phyloP scores from a whole-genome alignment of 345 rosid species.

The Eucalyptus cloeziana region DNA sequence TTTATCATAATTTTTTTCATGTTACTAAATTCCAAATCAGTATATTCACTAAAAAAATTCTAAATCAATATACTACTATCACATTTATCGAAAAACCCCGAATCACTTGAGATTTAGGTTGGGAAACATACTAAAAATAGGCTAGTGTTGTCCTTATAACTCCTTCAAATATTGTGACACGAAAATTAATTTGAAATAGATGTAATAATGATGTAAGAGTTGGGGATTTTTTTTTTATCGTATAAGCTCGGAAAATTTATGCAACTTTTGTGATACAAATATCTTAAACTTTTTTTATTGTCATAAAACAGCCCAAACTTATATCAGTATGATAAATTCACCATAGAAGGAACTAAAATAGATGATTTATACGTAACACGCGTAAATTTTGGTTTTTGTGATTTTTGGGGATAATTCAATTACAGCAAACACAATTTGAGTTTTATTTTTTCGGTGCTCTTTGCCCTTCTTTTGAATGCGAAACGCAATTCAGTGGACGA shows the following conservation, averaged over 20 bases:
- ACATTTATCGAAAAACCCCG: neutral
- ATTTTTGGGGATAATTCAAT: too few species aligned
- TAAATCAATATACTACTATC: neutral
- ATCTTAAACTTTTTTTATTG: too few species aligned
- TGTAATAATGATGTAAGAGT: neutral
- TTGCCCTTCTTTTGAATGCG: neutral
- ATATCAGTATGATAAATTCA: too few species aligned
- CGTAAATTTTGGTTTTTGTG: too few species aligned
- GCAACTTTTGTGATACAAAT: neutral
- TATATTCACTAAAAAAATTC: too few species aligned
- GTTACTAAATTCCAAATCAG: neutral
- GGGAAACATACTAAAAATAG: neutral
- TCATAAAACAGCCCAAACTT: too few species aligned
- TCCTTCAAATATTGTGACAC: neutral
- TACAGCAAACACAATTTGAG: too few species aligned
- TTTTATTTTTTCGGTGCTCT: too few species aligned
- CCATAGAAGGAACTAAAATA: too few species aligned
- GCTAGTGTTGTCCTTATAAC: neutral
- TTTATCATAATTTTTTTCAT: neutral
- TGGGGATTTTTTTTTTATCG: neutral
- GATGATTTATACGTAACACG: too few species aligned
- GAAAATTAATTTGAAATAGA: neutral
- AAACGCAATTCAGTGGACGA: neutral
- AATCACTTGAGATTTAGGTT: neutral
- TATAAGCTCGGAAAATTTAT: neutral